Evolutionary conservation across 768 basidiomycete species (phyloP).

Genomic region (Fomitopsis serialis): DNA sequence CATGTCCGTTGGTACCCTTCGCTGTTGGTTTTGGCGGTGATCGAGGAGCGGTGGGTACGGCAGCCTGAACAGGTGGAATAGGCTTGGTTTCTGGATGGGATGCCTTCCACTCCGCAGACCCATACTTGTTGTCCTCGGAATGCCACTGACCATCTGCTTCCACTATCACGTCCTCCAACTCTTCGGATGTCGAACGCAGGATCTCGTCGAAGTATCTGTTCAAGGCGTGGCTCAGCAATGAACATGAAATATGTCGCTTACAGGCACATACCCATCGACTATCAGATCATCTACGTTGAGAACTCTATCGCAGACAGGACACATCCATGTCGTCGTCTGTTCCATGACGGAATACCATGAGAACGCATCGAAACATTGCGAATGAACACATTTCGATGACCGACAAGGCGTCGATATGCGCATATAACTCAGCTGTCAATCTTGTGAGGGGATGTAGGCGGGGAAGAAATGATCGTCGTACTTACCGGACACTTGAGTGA

Average conservation of each 20-base stretch:
- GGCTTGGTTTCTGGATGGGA: constrained; percentile 35
- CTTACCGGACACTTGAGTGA: constrained; percentile 91
- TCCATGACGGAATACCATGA: constrained; percentile 96
- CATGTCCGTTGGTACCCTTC: constrained; percentile 29
- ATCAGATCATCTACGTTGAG: constrained; percentile 79
- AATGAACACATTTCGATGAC: constrained; percentile 81
- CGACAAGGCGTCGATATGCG: constrained; percentile 83
- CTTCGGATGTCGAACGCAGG: constrained; percentile 67
- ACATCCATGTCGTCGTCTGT: constrained; percentile 92
- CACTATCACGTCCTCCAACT: constrained; percentile 87
- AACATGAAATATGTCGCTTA: background rate
- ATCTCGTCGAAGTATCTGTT: constrained; percentile 93
- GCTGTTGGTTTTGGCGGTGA: constrained; percentile 16
- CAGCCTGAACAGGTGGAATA: constrained; percentile 10
- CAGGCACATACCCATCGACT: constrained; percentile 75
- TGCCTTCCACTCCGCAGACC: constrained; percentile 65
- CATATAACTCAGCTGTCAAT: constrained; percentile 69
- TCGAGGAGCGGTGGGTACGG: constrained; percentile 12
- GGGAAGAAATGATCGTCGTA: constrained; percentile 4
- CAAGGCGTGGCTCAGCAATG: background rate
- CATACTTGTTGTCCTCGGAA: constrained; percentile 81
- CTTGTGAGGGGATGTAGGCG: too few relatives aligned
- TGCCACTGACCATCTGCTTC: constrained; percentile 98
- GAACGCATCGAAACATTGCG: constrained; percentile 92
- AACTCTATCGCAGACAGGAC: constrained; percentile 85